Evolutionary conservation across 441 rosid genomes (phyloP), one percentile per base, ranked within the genome.

Genomic region (Daphne laureola): DNA sequence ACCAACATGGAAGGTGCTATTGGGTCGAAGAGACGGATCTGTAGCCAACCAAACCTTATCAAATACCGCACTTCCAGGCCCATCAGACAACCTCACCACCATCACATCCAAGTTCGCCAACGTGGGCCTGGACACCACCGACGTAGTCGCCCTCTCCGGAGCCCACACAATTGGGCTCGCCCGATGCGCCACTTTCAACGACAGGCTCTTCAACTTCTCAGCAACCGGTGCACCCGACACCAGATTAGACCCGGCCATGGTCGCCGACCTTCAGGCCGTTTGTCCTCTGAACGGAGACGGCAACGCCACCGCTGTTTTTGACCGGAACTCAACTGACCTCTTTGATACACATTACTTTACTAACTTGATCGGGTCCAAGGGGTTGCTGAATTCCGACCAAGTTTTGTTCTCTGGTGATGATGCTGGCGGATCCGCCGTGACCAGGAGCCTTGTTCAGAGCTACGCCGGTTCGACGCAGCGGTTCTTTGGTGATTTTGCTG

Each of bases 81-180:
- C 80, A 46, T 43, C 57, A 21, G 77, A 67, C 44, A 18, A 15
- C 16, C 52, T 76, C 4, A 65, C 50, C 55, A 23, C 23, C 4
- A 67, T 76, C 35, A 66, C 46, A 45, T 12, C 51, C 38, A 76
- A 76, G 66, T 76, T 72, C 49, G 58, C 21, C 11, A 49, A 52
- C 41, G 73, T 69, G 5, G 80, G 80, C 26, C 65, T 76, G 12
- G 51, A 64, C 54, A 40, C 59, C 57, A 67, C 67, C 12, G 80
- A 76, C 50, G 75, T 67, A 3, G 77, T 72, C 6, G 62, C 77
- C 14, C 57, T 76, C 46, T 67, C 77, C 74, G 87, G 89, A 26
- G 71, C 70, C 44, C 89, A 79, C 52, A 73, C 83, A 17, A 73
- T 82, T 43, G 89, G 89, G 55, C 46, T 63, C 40, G 89, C 81